phyloP scores from a whole-genome alignment of 257 asterid species.

The Agastache rugosa region DNA sequence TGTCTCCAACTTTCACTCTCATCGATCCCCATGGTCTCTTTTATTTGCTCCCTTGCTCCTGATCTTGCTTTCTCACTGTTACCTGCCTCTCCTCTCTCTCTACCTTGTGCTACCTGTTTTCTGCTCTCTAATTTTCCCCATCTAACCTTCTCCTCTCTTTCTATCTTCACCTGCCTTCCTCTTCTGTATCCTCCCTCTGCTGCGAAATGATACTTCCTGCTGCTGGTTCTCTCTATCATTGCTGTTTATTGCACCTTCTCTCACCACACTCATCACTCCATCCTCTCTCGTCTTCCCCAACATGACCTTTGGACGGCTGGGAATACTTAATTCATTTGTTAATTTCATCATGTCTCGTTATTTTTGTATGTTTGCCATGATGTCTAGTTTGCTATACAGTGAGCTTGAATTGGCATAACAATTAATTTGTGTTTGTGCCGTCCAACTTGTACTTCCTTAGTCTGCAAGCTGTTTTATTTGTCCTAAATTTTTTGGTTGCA shows the following conservation, averaged over 20 bases:
- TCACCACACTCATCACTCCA: background rate
- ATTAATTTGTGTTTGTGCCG: background rate
- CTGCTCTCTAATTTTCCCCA: background rate
- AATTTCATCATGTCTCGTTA: too few relatives aligned
- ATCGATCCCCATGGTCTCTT: background rate
- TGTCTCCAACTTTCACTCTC: background rate
- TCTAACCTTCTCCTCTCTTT: too few relatives aligned
- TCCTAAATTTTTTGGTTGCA: conserved; percentile 20
- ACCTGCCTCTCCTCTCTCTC: background rate
- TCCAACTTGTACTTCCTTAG: conserved; percentile 4
- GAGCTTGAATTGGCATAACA: background rate
- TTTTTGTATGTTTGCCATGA: background rate
- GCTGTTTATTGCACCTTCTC: background rate
- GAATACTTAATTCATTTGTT: background rate
- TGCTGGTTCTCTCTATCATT: background rate
- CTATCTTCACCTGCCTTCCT: background rate
- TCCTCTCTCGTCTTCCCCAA: conserved; percentile 1
- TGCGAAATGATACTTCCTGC: background rate
- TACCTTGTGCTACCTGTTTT: background rate
- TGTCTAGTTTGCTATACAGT: background rate
- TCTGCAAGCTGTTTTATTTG: conserved; percentile 1
- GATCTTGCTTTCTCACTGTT: background rate
- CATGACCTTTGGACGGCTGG: background rate
- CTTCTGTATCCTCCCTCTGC: background rate
- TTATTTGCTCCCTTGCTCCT: background rate